A percentile compares a stretch with the other conserved stretches of the same genome.
These are phyloP conservation scores for Adansonia digitata DNA, from an alignment of 345 rosid species.

Conservation along the genomic window DNA sequence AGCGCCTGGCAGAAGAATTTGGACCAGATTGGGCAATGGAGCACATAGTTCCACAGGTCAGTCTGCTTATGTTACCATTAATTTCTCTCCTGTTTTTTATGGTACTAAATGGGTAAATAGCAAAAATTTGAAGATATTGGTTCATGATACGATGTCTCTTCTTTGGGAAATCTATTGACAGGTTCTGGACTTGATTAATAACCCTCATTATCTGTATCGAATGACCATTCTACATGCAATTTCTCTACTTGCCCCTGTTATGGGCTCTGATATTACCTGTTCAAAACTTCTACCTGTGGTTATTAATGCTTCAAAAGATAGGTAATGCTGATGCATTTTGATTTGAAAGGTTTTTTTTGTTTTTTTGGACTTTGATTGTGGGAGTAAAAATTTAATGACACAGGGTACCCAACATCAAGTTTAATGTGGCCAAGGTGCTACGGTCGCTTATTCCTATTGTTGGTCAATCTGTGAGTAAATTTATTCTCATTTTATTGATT, in stretches of 20 bases:
- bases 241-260: slow-evolving; percentile 84
- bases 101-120: not conserved
- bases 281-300: slow-evolving; percentile 82
- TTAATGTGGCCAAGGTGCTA: slow-evolving; percentile 89
- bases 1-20: slow-evolving; percentile 96
- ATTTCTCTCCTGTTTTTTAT: not conserved
- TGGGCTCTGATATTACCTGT: slow-evolving; percentile 84
- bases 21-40: slow-evolving; percentile 99
- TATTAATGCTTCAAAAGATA: slow-evolving; percentile 74
- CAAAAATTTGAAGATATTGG: not conserved
- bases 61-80: slow-evolving; percentile 8
- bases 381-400: slow-evolving; percentile 4
- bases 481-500: not conserved
- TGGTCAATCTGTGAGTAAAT: slow-evolving; percentile 67
- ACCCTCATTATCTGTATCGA: slow-evolving; percentile 81
- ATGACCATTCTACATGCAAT: slow-evolving; percentile 82
- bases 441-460: slow-evolving; percentile 80
- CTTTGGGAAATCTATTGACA: slow-evolving; percentile 21
- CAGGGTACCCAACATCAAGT: slow-evolving; percentile 95
- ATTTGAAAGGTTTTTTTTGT: not conserved
- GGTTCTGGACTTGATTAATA: slow-evolving; percentile 84
- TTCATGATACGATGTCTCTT: not conserved
- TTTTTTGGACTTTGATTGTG: not conserved
- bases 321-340: slow-evolving; percentile 37
- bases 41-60: slow-evolving; percentile 92